A percentile compares a stretch with the other conserved stretches of the same genome.
phyloP scores from a whole-genome alignment of 2,329 filamentous ascomycete species.

The Colletotrichum sojae region DNA sequence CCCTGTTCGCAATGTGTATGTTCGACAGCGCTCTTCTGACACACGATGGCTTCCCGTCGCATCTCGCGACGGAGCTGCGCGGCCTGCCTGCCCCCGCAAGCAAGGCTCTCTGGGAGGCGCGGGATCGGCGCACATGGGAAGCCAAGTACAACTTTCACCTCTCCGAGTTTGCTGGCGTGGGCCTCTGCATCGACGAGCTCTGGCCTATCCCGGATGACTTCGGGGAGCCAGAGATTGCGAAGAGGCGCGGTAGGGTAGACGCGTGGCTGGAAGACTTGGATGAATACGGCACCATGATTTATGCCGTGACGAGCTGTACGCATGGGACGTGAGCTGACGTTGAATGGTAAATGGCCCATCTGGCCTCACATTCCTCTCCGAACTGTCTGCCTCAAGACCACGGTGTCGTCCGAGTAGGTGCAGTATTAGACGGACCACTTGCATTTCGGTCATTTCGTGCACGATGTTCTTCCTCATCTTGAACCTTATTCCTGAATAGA shows the following conservation, averaged over 20 bases:
- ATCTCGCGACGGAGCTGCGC: conserved; percentile 63
- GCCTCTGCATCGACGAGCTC: conserved; percentile 64
- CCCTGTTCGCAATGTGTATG: conserved; percentile 66
- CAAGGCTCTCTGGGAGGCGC: conserved; percentile 60
- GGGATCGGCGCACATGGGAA: conserved; percentile 57
- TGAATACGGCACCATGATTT: conserved; percentile 69
- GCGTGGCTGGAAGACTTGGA: conserved; percentile 66
- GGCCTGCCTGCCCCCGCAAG: conserved; percentile 58
- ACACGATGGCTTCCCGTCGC: conserved; percentile 60
- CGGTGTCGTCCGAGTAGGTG: too few relatives aligned
- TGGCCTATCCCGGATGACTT: conserved; percentile 58
- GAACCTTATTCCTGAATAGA: too few relatives aligned
- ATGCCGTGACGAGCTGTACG: conserved; percentile 62
- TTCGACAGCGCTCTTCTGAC: conserved; percentile 64
- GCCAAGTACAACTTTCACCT: conserved; percentile 58
- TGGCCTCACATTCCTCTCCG: too few relatives aligned
- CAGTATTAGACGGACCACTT: too few relatives aligned
- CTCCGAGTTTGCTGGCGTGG: conserved; percentile 56
- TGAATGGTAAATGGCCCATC: too few relatives aligned
- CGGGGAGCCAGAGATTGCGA: conserved; percentile 47
- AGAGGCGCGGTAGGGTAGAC: conserved; percentile 57
- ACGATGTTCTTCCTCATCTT: not conserved
- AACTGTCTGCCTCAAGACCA: too few relatives aligned
- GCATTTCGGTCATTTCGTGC: too few relatives aligned
- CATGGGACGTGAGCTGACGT: conserved; percentile 51